Evolutionary conservation across 129 eudicot species (phyloP).

Genomic region (Flaveria robusta): DNA sequence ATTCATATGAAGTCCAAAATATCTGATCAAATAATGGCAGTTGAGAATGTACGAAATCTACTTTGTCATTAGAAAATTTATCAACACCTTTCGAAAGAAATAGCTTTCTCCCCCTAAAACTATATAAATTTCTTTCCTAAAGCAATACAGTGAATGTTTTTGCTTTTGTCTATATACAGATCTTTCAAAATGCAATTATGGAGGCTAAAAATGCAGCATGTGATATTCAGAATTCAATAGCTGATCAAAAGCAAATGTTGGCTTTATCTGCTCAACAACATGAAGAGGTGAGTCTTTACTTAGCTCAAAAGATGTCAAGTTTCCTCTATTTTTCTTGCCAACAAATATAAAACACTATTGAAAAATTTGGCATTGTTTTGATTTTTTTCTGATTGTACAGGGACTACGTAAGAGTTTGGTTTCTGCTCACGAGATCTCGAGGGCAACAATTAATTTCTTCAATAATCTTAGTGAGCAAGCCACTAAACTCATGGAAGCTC

Average conservation of each 20-base stretch:
- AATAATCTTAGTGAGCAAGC: constrained; percentile 59
- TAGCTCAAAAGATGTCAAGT: background rate
- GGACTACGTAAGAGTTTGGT: constrained; percentile 61
- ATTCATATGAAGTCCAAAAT: constrained; percentile 53
- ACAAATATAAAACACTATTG: background rate
- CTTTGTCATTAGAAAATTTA: background rate
- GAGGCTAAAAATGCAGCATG: constrained; percentile 63
- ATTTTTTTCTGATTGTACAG: constrained; percentile 42
- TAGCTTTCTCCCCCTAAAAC: background rate
- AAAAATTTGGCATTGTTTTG: background rate
- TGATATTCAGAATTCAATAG: constrained; percentile 60
- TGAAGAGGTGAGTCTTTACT: constrained; percentile 52
- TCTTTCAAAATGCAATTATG: constrained; percentile 47
- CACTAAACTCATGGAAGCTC: constrained; percentile 50
- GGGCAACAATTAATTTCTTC: constrained; percentile 57
- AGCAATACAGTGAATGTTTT: no score
- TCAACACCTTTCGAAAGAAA: no score
- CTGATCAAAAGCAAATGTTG: constrained; percentile 60
- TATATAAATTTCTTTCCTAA: background rate
- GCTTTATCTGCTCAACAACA: constrained; percentile 73
- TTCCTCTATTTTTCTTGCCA: constrained; percentile 2
- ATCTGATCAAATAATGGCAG: constrained; percentile 49
- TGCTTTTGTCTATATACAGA: constrained; percentile 45
- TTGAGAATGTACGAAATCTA: constrained; percentile 60
- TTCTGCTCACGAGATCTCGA: constrained; percentile 68